phyloP scores from a whole-genome alignment of 1,284 basidiomycete species.

The Ceratobasidium theobromae region DNA sequence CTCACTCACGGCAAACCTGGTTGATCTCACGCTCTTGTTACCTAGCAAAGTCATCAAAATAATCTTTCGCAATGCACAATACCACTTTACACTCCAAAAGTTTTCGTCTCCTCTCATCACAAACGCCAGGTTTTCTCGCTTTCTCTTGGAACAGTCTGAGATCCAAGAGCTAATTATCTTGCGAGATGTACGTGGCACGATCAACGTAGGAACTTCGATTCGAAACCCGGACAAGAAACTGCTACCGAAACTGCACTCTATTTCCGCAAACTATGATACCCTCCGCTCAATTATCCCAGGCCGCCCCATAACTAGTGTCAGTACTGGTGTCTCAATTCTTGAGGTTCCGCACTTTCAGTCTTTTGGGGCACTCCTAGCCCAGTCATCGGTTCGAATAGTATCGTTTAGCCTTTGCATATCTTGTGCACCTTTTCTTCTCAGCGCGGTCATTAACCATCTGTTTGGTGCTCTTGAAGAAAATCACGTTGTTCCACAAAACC shows the following conservation, averaged over 20 bases:
- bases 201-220: slow-evolving; percentile 5
- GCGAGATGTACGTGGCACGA: neutral
- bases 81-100: neutral
- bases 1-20: neutral
- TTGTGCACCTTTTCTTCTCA: neutral
- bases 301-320: neutral
- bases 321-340: neutral
- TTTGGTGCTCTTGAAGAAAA: neutral
- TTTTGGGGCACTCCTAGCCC: neutral
- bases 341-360: neutral
- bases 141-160: neutral
- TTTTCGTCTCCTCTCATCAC: neutral
- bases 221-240: neutral
- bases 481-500: neutral
- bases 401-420: neutral
- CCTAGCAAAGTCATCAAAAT: slow-evolving; percentile 7
- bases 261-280: slow-evolving; percentile 6
- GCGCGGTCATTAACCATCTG: neutral
- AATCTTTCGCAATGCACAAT: slow-evolving; percentile 3
- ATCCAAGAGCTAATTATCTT: slow-evolving; percentile 4
- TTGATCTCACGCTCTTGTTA: neutral
- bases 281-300: neutral
- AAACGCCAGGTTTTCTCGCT: neutral
- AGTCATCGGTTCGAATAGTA: neutral
- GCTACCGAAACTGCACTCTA: neutral